Evolutionary conservation across 2,329 filamentous ascomycete species (phyloP), one percentile per base, ranked within the genome.

Genomic region (Corniculantispora saksenae): DNA sequence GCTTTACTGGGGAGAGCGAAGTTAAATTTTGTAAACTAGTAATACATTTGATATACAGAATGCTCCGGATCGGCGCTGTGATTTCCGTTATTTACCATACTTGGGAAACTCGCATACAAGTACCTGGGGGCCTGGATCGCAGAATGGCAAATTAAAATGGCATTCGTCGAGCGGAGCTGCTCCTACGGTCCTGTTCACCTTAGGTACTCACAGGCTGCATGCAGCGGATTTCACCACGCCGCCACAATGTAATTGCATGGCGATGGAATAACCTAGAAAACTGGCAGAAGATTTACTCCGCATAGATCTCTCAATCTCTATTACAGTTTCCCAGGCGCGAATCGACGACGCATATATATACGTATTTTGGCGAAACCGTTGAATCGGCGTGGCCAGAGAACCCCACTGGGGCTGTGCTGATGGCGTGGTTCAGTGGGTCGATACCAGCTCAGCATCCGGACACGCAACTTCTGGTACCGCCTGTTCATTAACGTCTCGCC

Each of bases 1-100:
- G 48, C n/a, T 51, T 27, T 38, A 38, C 27, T 56, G 35, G 56
- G 54, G 19, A 59, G 56, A 65, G 48, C 56, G 57, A 65, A 43
- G 51, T 50, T 45, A 55, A 59, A 60, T 60, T 57, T 67, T 67
- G 66, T 67, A 67, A 67, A 67, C 66, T 67, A 67, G 63, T 65
- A 66, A 66, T 66, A 66, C 32, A 67, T 50, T 53, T 53, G 45
- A 64, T 58, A 64, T 15, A 58, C 32, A 6, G 48, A 54, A 10
- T 32, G 23, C 19, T 23, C 17, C 7, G 23, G 8, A 15, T 6
- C n/a, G n/a, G n/a, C n/a, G n/a, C n/a, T n/a, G n/a, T n/a, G n/a
- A n/a, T n/a, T n/a, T n/a, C n/a, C n/a, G n/a, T n/a, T n/a, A n/a
- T n/a, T n/a, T n/a, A n/a, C n/a, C n/a, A n/a, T n/a, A n/a, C n/a